Evolutionary conservation across 768 basidiomycete genomes (phyloP), one percentile per base, ranked within the genome.

Genomic region (Dacryopinax primogenitus): DNA sequence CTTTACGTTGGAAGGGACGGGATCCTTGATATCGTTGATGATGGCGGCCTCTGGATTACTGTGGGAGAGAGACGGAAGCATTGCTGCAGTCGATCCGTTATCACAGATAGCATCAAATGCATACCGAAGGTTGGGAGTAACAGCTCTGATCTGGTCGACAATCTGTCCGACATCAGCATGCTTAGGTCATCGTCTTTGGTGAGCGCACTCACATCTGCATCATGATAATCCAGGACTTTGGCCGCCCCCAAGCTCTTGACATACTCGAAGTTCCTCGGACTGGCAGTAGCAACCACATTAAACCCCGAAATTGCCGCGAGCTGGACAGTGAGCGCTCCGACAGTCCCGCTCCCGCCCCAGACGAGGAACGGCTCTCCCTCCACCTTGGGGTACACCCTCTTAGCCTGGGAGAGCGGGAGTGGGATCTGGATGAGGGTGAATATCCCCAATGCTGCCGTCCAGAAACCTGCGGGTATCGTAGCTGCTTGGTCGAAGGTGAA

Each of bases 381-480:
- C 3, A 58, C 21, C 11, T 30, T 13, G 4, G 51, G 13, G 9
- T 7, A 9, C 26, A 58, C 18, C 3, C 21, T 26, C 26, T 30
- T 30, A 30, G 51, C 23, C 4, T 3, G 15, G 51, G 26, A 23
- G 51, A 58, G 51, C 51, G 51, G 51, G 51, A 66, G 35, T 2
- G 62, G 39, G 11, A 66, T 3, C n/a, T 35, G 37, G 6, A 66
- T 21, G 3, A 18, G 28, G 30, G 44, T 34, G 39, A 44, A 84
- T 21, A 85, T 67, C 1, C 81, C 83, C n/a, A 78, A 73, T 33
- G 78, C 79, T 16, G 82, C 80, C 21, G 80, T 79, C 7, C 77
- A 76, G n/a, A 83, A 67, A 0, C 75, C 82, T 1, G 81, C 72
- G 9, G 83, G 81, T n/a, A 84, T 69, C 1, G 82, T 78, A 0